Conservation (phyloP, 106 monocot genomes). For the Posidonia australis region DNA sequence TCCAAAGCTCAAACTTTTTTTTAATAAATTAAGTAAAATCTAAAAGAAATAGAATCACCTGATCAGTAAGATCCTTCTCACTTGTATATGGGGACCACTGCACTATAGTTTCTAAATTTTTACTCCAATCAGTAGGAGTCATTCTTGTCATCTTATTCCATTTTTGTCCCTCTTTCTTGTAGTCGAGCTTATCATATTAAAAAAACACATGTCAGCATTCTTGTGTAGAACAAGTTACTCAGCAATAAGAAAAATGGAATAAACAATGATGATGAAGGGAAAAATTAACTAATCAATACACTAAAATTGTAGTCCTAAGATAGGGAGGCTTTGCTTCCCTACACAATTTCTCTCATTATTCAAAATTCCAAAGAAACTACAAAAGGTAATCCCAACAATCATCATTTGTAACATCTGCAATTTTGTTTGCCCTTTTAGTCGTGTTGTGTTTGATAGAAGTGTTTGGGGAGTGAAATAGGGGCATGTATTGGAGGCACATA, state of each 20-base stretch:
- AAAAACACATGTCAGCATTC: neutral
- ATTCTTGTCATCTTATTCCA: conserved; percentile 46
- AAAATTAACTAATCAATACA: neutral
- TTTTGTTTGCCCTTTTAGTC: no score
- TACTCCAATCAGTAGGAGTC: conserved; percentile 49
- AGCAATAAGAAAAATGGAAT: neutral
- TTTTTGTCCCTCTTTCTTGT: conserved; percentile 30
- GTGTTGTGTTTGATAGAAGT: no score
- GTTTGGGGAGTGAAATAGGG: no score
- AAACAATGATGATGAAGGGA: neutral
- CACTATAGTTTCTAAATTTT: conserved; percentile 57
- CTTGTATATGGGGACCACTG: conserved; percentile 82
- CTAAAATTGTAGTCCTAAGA: neutral
- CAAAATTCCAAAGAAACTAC: no score
- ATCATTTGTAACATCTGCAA: no score
- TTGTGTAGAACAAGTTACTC: neutral
- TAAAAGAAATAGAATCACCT: conserved; percentile 55
- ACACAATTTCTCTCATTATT: no score
- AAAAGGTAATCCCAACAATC: no score
- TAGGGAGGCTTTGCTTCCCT: neutral
- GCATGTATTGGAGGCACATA: no score
- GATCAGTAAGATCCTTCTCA: conserved; percentile 65
- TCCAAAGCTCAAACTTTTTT: neutral
- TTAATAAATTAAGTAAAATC: neutral
- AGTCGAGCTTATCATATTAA: conserved; percentile 49